Conservation (phyloP, 2,329 filamentous ascomycete species). For the Botryotinia convoluta region DNA sequence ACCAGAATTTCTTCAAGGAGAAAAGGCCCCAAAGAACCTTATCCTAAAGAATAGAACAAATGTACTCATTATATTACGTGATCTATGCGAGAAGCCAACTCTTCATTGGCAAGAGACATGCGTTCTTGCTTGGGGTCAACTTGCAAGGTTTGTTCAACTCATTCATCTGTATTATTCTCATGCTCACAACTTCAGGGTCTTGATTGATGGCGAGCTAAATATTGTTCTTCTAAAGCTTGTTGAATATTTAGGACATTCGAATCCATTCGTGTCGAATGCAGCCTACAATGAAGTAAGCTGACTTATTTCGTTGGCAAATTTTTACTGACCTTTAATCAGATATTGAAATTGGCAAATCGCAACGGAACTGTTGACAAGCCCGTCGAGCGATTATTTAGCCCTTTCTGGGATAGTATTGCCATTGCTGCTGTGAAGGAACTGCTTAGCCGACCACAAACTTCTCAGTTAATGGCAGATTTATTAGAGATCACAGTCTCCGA, state of each 20-base stretch:
- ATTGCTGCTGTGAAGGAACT: constrained; percentile 82
- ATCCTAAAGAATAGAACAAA: constrained; percentile 64
- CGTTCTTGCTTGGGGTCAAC: constrained; percentile 80
- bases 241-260: constrained; percentile 82
- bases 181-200: constrained; percentile 49
- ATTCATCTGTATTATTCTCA: background rate
- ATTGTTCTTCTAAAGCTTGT: constrained; percentile 80
- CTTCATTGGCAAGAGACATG: constrained; percentile 75
- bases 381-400: constrained; percentile 69
- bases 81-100: constrained; percentile 66
- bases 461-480: constrained; percentile 75
- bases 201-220: constrained; percentile 79
- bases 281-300: constrained; percentile 73
- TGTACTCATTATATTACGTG: constrained; percentile 68
- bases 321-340: constrained; percentile 40
- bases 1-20: constrained; percentile 59
- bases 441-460: constrained; percentile 75
- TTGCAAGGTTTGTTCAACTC: constrained; percentile 58
- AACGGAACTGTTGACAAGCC: constrained; percentile 60
- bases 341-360: constrained; percentile 69
- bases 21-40: constrained; percentile 40
- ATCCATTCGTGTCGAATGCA: constrained; percentile 73
- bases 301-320: background rate
- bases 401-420: constrained; percentile 86
- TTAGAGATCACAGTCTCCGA: constrained; percentile 72